Base-by-base conservation (phyloP, 2,329 filamentous ascomycete species). In the Xylaria sp. region DNA sequence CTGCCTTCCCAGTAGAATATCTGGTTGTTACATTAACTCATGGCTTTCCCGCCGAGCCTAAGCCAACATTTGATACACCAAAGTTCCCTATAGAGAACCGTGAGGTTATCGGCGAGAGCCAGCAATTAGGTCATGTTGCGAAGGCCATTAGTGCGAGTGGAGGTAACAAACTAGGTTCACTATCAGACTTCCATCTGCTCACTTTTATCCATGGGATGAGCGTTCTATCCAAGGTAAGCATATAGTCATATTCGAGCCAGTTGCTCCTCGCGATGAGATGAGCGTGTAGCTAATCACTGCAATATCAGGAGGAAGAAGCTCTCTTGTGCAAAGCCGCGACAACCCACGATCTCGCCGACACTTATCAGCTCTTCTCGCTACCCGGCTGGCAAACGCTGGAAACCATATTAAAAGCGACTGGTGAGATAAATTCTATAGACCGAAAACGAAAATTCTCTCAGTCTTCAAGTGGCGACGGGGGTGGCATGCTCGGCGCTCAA, bases 141-240 rank as follows among this genome's bases (percentile, higher is more conserved):
- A 87, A 92, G 76, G 87, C 91, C 65, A 85, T 98, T 60, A 89
- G 91, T 69, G 85, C 89, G 11, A 83, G 81, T 55, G 82, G 84
- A 19, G 86, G 85, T 48, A 89, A 89, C 69, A 88, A 90, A 65
- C 82, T 88, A 17, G 86, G 84, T 62, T 83, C 88, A 27, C 85
- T 97, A 12, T 97, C 94, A 6, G 94, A 98, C 81, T 99, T 99
- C 80, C 96, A 99, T 78, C 85, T 98, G 17, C 85, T 99, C n/a
- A 92, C 89, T 80, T 98, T 93, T 81, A 85, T 99, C 67, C 91
- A 92, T 76, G 87, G 88, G 51, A 89, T 97, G 81, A 90, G 90
- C 50, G 90, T 97, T 47, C 85, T 99, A 47, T 93, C 88, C 79
- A 93, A 97, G 90, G 96, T 97, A 83, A 76, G 84, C 19, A 56